Base-by-base conservation (phyloP, 2,329 filamentous ascomycete species). In the Immersiporthe knoxdaviesiana region DNA sequence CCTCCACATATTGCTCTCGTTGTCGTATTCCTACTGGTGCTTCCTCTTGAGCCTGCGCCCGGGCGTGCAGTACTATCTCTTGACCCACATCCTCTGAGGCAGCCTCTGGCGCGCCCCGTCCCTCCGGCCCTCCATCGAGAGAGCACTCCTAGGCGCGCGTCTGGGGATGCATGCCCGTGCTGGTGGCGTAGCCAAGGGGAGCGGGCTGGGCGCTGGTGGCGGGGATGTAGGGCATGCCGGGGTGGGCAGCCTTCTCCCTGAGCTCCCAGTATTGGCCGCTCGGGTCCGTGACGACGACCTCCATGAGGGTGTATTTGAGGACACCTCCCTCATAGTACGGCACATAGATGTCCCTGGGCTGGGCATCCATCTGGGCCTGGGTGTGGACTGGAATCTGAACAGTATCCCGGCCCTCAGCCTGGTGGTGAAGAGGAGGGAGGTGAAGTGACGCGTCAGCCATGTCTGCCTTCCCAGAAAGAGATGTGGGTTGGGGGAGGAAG, bases 321-420 rank as follows among this genome's bases (percentile, higher is more conserved):
- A 81, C 76, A 14, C 84, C 84, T 50, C 82, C 79, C 69, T 81
- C 79, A 41, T 83, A 78, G 62, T 79, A 78, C 63, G 84, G 84
- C 27, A 84, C 81, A 65, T 79, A 80, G 64, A 85, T 79, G 66
- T 85, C 82, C 72, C 75, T 77, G 18, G 80, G 79, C 18, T 41
- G 14, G 52, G 75, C 71, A 47, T 72, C 72, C 74, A 63, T 14
- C 18, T 75, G 77, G 21, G 74, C 68, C 12, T 77, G 75, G 50
- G 72, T 68, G 68, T 72, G 75, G 32, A 74, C 56, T 62, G 71
- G 71, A n/a, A 70, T 72, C 30, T 77, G 76, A 56, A 83, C 81
- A 41, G 75, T 76, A 54, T 87, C 84, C 72, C 84, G 81, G 18
- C 85, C 85, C 71, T 83, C 79, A 54, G 85, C 83, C 85, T 87